phyloP scores from a whole-genome alignment of 2,329 filamentous ascomycete genomes.

The Botrytis pseudocinerea region DNA sequence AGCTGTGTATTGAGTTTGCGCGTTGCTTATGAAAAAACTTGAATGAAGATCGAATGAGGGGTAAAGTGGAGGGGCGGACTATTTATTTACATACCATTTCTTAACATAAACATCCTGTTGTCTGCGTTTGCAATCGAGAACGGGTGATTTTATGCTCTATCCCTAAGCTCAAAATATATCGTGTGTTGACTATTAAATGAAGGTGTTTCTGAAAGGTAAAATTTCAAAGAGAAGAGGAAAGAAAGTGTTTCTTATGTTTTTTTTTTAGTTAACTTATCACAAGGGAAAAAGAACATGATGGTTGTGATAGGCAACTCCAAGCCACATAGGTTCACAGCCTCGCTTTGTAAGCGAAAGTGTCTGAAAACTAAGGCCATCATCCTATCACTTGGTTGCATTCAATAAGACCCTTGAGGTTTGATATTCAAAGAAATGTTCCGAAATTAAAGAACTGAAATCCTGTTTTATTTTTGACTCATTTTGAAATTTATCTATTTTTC shows the following conservation, averaged over 20 bases:
- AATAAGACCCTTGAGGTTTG: no score
- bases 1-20: background rate
- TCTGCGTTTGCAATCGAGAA: slow-evolving; percentile 17
- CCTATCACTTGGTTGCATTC: no score
- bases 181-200: background rate
- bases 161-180: background rate
- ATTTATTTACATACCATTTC: slow-evolving; percentile 44
- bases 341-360: no score
- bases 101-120: slow-evolving; percentile 46
- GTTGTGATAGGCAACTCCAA: background rate
- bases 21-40: background rate
- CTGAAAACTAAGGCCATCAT: no score
- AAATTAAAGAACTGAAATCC: background rate
- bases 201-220: background rate
- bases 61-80: slow-evolving; percentile 8
- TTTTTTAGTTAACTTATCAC: background rate
- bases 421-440: no score
- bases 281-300: background rate
- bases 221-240: background rate
- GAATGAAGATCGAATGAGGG: slow-evolving; percentile 24
- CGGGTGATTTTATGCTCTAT: background rate
- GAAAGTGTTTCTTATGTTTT: background rate
- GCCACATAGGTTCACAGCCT: background rate
- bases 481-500: no score
- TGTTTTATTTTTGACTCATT: background rate